A percentile compares a stretch with the other conserved stretches of the same genome.
Evolutionary conservation across 2,329 filamentous ascomycete genomes (phyloP).

Genomic region (Lachnellula suecica): DNA sequence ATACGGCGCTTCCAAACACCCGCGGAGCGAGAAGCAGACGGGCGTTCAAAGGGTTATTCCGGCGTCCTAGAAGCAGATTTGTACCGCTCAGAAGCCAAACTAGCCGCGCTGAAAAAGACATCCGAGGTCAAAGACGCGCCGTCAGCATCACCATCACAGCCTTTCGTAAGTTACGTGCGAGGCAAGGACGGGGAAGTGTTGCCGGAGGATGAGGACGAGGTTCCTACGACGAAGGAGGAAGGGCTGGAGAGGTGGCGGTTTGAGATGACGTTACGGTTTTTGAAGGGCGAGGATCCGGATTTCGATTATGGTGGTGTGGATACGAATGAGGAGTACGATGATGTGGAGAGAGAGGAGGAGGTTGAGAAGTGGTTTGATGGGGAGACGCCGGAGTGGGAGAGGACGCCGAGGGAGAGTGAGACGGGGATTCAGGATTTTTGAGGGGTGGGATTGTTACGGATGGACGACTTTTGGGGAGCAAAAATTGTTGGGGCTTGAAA

Average conservation of each 20-base stretch:
- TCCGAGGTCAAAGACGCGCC: not conserved
- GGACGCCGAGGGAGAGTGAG: constrained; percentile 24
- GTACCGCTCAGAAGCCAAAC: constrained; percentile 34
- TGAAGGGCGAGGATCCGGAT: constrained; percentile 34
- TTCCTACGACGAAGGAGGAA: constrained; percentile 32
- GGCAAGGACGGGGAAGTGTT: constrained; percentile 28
- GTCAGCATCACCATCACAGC: constrained; percentile 8
- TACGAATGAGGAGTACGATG: constrained; percentile 32
- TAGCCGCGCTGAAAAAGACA: constrained; percentile 27
- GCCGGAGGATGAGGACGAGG: constrained; percentile 32
- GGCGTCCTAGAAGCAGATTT: constrained; percentile 36
- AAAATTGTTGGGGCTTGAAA: too few species aligned
- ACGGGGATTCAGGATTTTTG: constrained; percentile 36
- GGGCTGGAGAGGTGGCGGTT: constrained; percentile 34
- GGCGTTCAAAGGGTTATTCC: constrained; percentile 34
- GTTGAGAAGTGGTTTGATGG: constrained; percentile 37
- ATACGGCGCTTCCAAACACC: constrained; percentile 33
- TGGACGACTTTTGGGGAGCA: not conserved
- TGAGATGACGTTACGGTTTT: constrained; percentile 34
- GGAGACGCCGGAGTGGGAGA: constrained; percentile 32
- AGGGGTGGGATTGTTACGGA: not conserved
- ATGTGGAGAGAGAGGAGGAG: constrained; percentile 31
- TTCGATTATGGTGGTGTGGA: constrained; percentile 34
- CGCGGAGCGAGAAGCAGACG: constrained; percentile 35
- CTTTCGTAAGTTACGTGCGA: constrained; percentile 26